Evolutionary conservation across 257 asterid genomes (phyloP), one percentile per base, ranked within the genome.

Genomic region (Solanum chmielewskii): DNA sequence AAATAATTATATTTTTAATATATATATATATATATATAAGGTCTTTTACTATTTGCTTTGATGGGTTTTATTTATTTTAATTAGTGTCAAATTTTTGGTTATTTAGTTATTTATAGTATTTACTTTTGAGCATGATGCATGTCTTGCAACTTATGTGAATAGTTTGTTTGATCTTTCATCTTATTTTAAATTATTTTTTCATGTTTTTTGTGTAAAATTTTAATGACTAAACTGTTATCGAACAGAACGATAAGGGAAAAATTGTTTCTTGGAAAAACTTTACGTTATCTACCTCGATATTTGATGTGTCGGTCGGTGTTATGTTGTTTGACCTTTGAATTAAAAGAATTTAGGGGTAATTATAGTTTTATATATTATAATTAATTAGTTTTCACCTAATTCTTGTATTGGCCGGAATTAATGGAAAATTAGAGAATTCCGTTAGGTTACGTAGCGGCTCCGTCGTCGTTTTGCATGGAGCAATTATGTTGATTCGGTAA

Each of bases 241-340:
- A 35, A 35, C 0, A 1, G 37, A 35, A 5, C 37, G 6, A 4
- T 0, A 0, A 1, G 6, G 6, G 2, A 56, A 56, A 31, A 31
- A 31, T 31, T 31, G 0, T 18, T 56, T 56, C 5, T 10, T 35
- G 7, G 2, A 18, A 56, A 56, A 56, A 20, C 25, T 3, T 56
- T 56, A 56, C 25, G 4, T 56, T 5, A 81, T 49, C 9, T 49
- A 29, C 85, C 45, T 29, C 20, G 69, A 2, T 29, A 11, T 29
- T 29, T 80, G 66, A 11, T 80, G 25, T 25, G 85, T 31, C 69
- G 85, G 85, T 81, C 45, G 69, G 69, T 49, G 85, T 29, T 47
- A 27, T 80, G 69, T 49, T 81, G 20, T 49, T 81, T 47, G 62
- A 52, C 62, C 11, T 18, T 52, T 52, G 85, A 49, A 18, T 10